Base-by-base conservation (phyloP, 1,284 basidiomycete species). In the Cutaneotrichosporon sp. region DNA sequence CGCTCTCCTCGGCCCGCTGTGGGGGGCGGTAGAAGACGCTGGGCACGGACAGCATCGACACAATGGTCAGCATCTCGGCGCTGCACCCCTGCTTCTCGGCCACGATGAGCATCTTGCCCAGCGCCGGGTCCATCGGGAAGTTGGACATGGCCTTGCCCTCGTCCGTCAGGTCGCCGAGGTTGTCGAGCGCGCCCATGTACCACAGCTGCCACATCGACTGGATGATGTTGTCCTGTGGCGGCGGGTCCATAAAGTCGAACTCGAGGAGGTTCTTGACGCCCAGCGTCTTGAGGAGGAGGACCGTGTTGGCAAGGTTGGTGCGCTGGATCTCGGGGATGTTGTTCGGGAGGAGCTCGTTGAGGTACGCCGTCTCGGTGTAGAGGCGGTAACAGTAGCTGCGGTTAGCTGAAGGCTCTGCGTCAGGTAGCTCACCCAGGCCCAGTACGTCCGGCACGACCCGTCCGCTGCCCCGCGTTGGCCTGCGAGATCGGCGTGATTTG, bases 121-220 rank as follows among this genome's bases (percentile, higher is more conserved):
- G 90, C 6, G 91, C 93, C 3, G 97, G 97, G 74, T 95, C 93
- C 92, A 95, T 95, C 4, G 94, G 95, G 80, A 98, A 99, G 73
- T 98, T 94, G 42, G 92, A 92, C 94, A 99, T 99, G 80, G 95
- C 97, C 52, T 90, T 87, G 1, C 97, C 97, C 54, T 89, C 84
- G 0, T 88, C 84, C 3, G 97, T 99, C 61, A 99, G 82, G 78
- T 98, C 91, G n/a, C 97, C 95, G 25, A 95, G 87, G 69, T 98
- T 98, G 82, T 99, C 93, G 10, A 99, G 84, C 3, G 97, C 97
- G 42, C 94, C 94, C 16, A 99, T 87, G 5, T 97, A 94, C 95
- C 97, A 99, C 24, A 99, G 87, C 79, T 98, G 95, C 78, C 98
- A 98, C 95, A 98, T 98, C 3, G 93, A 97, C 76, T 97, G 97